phyloP scores from a whole-genome alignment of 169 alveolate genomes.

The Plasmodium inui region DNA sequence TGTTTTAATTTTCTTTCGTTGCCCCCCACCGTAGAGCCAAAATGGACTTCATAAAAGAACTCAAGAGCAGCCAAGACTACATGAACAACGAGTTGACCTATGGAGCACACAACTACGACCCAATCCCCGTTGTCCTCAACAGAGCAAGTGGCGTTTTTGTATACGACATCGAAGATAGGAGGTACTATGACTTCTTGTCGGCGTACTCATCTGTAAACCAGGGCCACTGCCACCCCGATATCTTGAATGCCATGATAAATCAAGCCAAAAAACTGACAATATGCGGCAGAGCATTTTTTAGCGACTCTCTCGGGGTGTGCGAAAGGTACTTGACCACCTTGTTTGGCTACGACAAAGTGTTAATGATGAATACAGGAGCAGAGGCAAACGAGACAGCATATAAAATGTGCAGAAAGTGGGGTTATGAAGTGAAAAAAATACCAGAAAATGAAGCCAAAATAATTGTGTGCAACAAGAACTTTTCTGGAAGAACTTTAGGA shows the following conservation, averaged over 20 bases:
- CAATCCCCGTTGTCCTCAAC: slow-evolving; percentile 92
- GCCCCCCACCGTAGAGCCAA: background rate
- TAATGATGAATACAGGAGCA: slow-evolving; percentile 94
- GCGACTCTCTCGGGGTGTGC: slow-evolving; percentile 87
- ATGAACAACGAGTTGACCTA: slow-evolving; percentile 80
- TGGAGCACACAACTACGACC: slow-evolving; percentile 93
- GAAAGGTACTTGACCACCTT: slow-evolving; percentile 86
- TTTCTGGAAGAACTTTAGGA: slow-evolving; percentile 94
- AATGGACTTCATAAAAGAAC: slow-evolving; percentile 56
- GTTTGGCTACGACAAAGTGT: slow-evolving; percentile 91
- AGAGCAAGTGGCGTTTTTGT: slow-evolving; percentile 86
- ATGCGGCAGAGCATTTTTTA: slow-evolving; percentile 92
- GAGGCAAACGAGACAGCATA: slow-evolving; percentile 95
- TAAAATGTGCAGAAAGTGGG: slow-evolving; percentile 96
- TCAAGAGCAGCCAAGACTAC: slow-evolving; percentile 65
- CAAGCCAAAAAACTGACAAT: slow-evolving; percentile 90
- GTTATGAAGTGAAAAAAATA: slow-evolving; percentile 91
- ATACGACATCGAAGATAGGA: slow-evolving; percentile 87
- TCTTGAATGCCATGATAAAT: slow-evolving; percentile 86
- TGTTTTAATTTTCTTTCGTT: background rate
- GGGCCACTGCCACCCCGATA: slow-evolving; percentile 95
- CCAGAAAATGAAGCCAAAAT: slow-evolving; percentile 90
- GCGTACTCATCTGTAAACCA: slow-evolving; percentile 89
- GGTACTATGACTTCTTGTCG: slow-evolving; percentile 92
- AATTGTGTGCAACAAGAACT: slow-evolving; percentile 87